Conservation (phyloP, 371 early-diverging fungal genomes). For the Smittium mucronatum region DNA sequence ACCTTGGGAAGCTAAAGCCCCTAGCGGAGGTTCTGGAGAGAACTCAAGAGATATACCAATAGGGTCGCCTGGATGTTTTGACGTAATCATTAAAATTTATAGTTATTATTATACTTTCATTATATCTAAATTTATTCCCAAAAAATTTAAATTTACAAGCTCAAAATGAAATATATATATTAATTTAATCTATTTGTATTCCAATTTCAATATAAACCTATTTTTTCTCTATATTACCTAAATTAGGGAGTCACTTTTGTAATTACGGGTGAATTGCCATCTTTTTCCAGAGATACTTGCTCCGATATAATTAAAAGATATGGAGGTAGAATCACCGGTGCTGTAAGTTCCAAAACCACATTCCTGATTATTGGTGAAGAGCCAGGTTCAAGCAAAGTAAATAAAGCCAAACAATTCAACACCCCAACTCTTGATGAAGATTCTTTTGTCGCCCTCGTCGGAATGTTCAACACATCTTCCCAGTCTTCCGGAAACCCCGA, state of each 20-base stretch:
- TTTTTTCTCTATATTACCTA: too few relatives aligned
- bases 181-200: too few relatives aligned
- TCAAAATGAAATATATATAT: neutral
- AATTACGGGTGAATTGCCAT: slow-evolving; percentile 75
- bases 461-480: slow-evolving; percentile 25
- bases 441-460: slow-evolving; percentile 45
- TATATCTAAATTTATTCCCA: neutral
- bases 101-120: slow-evolving; percentile 22
- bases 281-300: slow-evolving; percentile 62
- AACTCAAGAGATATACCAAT: slow-evolving; percentile 9
- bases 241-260: slow-evolving; percentile 72
- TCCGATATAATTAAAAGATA: slow-evolving; percentile 76
- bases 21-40: neutral
- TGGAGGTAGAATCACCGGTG: slow-evolving; percentile 77
- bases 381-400: slow-evolving; percentile 83
- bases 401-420: slow-evolving; percentile 63
- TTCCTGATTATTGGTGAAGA: slow-evolving; percentile 87
- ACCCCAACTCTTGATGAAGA: slow-evolving; percentile 80
- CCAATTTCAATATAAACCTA: too few relatives aligned
- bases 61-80: slow-evolving; percentile 43
- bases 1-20: neutral
- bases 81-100: slow-evolving; percentile 61
- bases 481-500: neutral
- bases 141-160: neutral
- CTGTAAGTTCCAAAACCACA: slow-evolving; percentile 79